Evolutionary conservation across 495 filamentous ascomycete species (phyloP).

Genomic region (Penicillium silybi): DNA sequence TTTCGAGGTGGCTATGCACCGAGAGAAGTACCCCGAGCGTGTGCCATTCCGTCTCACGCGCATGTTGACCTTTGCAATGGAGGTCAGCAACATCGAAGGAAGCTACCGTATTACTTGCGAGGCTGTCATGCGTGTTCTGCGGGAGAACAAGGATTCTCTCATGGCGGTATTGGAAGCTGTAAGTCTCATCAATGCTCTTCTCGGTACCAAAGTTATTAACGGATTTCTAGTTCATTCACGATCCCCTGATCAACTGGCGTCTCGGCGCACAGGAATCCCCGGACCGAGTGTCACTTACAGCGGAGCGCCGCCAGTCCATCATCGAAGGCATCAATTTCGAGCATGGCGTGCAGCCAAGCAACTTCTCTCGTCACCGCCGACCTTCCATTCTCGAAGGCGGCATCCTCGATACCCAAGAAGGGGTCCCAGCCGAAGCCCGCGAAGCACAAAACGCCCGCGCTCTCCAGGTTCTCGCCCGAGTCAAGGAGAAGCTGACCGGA

Average conservation of each 20-base stretch:
- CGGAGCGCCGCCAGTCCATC: constrained; percentile 74
- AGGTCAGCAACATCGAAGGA: constrained; percentile 98
- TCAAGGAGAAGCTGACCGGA: constrained; percentile 90
- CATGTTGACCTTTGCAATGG: constrained; percentile 99
- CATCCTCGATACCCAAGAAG: constrained; percentile 47
- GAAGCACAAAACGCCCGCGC: constrained; percentile 93
- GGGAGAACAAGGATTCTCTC: constrained; percentile 95
- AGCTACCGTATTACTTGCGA: constrained; percentile 97
- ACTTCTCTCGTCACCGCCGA: constrained; percentile 44
- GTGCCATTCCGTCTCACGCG: constrained; percentile 96
- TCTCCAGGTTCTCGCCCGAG: constrained; percentile 83
- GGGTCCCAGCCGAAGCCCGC: constrained; percentile 47
- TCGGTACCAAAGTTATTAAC: constrained; percentile 14
- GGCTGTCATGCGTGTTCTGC: constrained; percentile 94
- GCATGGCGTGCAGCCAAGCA: constrained; percentile 43
- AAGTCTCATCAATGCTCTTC: constrained; percentile 39
- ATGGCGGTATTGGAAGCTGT: constrained; percentile 98
- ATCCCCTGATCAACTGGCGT: constrained; percentile 95
- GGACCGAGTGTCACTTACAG: constrained; percentile 71
- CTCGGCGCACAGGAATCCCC: constrained; percentile 83
- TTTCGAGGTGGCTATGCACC: constrained; percentile 99
- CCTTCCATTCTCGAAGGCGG: constrained; percentile 50
- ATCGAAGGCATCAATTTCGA: constrained; percentile 59
- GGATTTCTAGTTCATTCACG: constrained; percentile 82
- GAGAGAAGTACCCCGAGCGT: constrained; percentile 96